Conservation (phyloP, 495 filamentous ascomycete species). For the Penicillium argentinense region DNA sequence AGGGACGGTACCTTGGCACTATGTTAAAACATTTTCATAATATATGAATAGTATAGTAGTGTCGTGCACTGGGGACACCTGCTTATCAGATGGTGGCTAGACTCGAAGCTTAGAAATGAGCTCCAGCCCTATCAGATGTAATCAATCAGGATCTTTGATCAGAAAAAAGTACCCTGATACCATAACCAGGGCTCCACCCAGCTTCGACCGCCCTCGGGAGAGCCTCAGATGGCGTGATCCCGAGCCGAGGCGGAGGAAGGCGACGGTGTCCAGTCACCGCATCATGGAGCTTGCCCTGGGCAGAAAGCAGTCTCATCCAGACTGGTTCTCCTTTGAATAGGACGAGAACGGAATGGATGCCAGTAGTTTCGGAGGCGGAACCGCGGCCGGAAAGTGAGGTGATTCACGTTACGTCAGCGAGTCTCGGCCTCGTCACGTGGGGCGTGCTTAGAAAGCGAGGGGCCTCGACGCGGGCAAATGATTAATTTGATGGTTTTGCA, state of each 20-base stretch:
- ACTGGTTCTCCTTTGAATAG: no score
- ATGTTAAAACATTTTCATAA: no score
- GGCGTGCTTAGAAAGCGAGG: conserved; percentile 30
- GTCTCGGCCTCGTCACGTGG: conserved; percentile 27
- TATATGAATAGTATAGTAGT: not conserved
- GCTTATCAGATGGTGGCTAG: no score
- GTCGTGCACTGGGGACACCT: no score
- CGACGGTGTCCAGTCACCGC: not conserved
- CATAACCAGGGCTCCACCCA: no score
- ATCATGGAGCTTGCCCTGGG: no score
- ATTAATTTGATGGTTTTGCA: conserved; percentile 20
- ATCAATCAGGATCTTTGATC: no score
- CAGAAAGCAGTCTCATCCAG: not conserved
- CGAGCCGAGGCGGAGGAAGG: not conserved
- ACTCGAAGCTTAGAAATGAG: no score
- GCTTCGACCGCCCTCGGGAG: not conserved
- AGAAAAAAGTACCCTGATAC: no score
- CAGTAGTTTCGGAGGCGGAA: conserved; percentile 3
- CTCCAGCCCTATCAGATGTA: no score
- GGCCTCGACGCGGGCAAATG: conserved; percentile 27
- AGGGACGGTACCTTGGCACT: no score
- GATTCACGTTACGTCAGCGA: conserved; percentile 5
- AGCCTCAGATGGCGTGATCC: conserved; percentile 2
- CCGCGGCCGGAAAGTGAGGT: conserved; percentile 4
- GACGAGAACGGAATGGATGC: no score